These are phyloP conservation scores for Dothiorella sarmentorum DNA, from an alignment of 2,329 filamentous ascomycete genomes.

Conservation along the genomic window DNA sequence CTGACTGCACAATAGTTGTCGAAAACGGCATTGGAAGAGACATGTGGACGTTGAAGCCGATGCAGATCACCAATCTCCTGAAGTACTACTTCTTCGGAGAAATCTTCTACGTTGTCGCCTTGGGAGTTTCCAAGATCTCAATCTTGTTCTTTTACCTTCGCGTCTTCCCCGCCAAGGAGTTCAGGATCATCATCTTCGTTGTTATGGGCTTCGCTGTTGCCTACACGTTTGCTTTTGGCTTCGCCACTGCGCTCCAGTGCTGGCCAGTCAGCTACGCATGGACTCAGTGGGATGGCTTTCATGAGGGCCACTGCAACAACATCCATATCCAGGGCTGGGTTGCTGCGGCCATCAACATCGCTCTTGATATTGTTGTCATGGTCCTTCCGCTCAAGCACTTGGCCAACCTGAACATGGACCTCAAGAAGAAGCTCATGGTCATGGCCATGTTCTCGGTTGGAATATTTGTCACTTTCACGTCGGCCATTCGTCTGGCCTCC, in stretches of 20 bases:
- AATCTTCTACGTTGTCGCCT: conserved; percentile 36
- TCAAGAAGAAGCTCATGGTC: conserved; percentile 34
- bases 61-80: conserved; percentile 36
- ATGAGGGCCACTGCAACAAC: conserved; percentile 30
- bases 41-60: conserved; percentile 47
- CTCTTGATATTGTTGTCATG: conserved; percentile 28
- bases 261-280: conserved; percentile 24
- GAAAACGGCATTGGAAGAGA: conserved; percentile 49
- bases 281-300: conserved; percentile 28
- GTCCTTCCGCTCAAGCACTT: conserved; percentile 33
- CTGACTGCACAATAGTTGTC: conserved; percentile 23
- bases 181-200: conserved; percentile 27
- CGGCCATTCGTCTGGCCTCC: conserved; percentile 43
- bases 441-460: conserved; percentile 38
- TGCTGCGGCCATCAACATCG: conserved; percentile 33
- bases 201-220: conserved; percentile 28
- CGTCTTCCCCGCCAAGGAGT: conserved; percentile 31
- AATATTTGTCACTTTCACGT: conserved; percentile 40
- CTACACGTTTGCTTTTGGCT: conserved; percentile 24
- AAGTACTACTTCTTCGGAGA: conserved; percentile 27
- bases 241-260: conserved; percentile 25
- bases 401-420: conserved; percentile 28
- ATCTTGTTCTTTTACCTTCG: conserved; percentile 35
- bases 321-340: conserved; percentile 33
- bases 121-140: conserved; percentile 35